Evolutionary conservation across 345 rosid genomes (phyloP).

Genomic region (Eucalyptus virginea): DNA sequence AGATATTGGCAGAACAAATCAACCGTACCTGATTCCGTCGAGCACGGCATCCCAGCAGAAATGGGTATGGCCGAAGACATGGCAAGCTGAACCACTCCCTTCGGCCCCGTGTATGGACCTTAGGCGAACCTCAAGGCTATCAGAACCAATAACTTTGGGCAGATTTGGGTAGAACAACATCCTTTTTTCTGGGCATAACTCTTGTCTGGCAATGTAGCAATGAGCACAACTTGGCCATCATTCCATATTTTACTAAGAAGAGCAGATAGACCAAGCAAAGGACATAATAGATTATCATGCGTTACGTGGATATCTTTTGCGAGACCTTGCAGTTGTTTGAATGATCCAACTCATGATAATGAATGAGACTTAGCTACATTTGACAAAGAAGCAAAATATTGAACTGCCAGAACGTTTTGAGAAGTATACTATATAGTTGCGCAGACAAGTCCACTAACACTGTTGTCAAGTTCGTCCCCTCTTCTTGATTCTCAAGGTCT

Average conservation of each 20-base stretch:
- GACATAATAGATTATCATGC: not conserved
- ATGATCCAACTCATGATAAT: not conserved
- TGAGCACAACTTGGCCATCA: not conserved
- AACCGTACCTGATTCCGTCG: conserved; percentile 47
- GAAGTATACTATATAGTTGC: not conserved
- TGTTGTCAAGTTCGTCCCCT: not conserved
- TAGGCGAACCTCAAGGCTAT: conserved; percentile 43
- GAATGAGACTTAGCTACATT: not conserved
- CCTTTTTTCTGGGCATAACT: conserved; percentile 69
- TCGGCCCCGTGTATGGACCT: conserved; percentile 33
- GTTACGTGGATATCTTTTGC: not conserved
- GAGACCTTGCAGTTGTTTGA: not conserved
- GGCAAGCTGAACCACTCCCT: conserved; percentile 27
- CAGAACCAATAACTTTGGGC: conserved; percentile 63
- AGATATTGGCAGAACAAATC: not conserved
- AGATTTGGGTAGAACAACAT: conserved; percentile 60
- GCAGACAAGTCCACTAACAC: not conserved
- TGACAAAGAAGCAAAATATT: not conserved
- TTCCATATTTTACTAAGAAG: not conserved
- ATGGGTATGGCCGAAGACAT: conserved; percentile 71
- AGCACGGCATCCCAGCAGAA: conserved; percentile 59
- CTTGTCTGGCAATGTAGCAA: conserved; percentile 28
- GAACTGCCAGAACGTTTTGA: not conserved
- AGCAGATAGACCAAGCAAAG: not conserved
- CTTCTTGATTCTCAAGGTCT: not conserved